Evolutionary conservation across 2,329 filamentous ascomycete genomes (phyloP).

Genomic region (Colletotrichum tabaci): DNA sequence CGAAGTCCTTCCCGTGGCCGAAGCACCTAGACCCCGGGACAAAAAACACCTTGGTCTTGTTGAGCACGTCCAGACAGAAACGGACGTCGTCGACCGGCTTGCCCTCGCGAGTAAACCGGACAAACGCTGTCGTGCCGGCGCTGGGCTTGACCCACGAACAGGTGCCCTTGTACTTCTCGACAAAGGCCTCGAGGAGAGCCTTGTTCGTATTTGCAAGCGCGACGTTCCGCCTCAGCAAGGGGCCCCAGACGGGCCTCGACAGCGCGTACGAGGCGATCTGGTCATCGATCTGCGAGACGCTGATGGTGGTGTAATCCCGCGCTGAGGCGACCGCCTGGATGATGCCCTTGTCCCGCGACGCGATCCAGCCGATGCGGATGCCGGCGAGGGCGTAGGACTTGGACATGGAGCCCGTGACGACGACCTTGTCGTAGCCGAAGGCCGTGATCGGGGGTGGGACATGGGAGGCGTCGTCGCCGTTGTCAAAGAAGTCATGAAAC

Average conservation of each 20-base stretch:
- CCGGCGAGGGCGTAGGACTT: constrained; percentile 90
- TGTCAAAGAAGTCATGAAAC: constrained; percentile 75
- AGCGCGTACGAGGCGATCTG: constrained; percentile 83
- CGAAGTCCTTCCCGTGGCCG: constrained; percentile 75
- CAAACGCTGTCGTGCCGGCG: constrained; percentile 85
- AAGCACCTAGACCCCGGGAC: constrained; percentile 83
- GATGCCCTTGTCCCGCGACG: constrained; percentile 72
- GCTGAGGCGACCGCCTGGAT: constrained; percentile 75
- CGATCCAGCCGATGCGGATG: constrained; percentile 87
- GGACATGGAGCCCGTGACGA: constrained; percentile 86
- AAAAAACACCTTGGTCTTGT: constrained; percentile 80
- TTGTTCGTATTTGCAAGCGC: constrained; percentile 78
- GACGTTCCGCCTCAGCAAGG: constrained; percentile 71
- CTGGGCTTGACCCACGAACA: constrained; percentile 82
- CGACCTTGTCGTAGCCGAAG: constrained; percentile 78
- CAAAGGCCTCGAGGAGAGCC: constrained; percentile 75
- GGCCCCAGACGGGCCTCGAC: constrained; percentile 58
- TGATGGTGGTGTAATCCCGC: constrained; percentile 89
- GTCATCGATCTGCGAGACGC: constrained; percentile 87
- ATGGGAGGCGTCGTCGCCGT: constrained; percentile 60
- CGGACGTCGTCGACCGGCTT: constrained; percentile 78
- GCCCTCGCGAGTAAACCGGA: constrained; percentile 75
- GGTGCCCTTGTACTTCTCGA: constrained; percentile 74
- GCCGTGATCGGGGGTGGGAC: constrained; percentile 77
- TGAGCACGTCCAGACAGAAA: constrained; percentile 78